Evolutionary conservation across 805 yeast species (phyloP).

Genomic region (Hanseniaspora lachancei): DNA sequence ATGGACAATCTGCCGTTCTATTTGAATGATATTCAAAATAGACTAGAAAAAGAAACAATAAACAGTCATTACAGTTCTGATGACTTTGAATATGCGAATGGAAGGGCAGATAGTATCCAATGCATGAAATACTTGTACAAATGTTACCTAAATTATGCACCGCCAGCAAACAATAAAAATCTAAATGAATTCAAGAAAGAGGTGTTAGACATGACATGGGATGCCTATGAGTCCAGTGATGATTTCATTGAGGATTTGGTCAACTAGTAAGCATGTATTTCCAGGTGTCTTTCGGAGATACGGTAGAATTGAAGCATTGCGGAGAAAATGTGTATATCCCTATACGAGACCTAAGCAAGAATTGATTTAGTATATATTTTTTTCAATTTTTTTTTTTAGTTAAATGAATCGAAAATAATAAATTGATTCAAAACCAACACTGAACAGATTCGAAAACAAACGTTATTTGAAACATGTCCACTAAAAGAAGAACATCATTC

Average conservation of each 20-base stretch:
- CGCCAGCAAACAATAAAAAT: constrained; percentile 23
- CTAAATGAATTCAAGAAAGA: constrained; percentile 22
- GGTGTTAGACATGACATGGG: constrained; percentile 21
- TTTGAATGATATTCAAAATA: neutral
- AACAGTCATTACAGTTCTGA: neutral
- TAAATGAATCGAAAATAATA: neutral
- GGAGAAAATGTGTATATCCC: too few species aligned
- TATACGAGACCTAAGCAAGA: too few species aligned
- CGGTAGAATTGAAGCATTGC: too few species aligned
- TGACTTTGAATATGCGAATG: constrained; percentile 15
- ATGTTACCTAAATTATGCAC: constrained; percentile 24
- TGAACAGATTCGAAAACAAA: neutral
- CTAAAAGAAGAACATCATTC: neutral
- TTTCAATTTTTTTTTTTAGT: too few species aligned
- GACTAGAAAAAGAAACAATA: neutral
- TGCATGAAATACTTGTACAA: constrained; percentile 23
- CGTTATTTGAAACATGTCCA: neutral
- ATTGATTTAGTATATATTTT: too few species aligned
- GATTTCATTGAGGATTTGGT: constrained; percentile 18
- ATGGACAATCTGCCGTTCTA: constrained; percentile 25
- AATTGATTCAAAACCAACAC: neutral
- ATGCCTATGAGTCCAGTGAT: constrained; percentile 20
- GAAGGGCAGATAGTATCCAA: constrained; percentile 18
- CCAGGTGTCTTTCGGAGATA: too few species aligned
- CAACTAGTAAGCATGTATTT: neutral